phyloP scores from a whole-genome alignment of 495 filamentous ascomycete species.

The Penicillium egyptiacum region DNA sequence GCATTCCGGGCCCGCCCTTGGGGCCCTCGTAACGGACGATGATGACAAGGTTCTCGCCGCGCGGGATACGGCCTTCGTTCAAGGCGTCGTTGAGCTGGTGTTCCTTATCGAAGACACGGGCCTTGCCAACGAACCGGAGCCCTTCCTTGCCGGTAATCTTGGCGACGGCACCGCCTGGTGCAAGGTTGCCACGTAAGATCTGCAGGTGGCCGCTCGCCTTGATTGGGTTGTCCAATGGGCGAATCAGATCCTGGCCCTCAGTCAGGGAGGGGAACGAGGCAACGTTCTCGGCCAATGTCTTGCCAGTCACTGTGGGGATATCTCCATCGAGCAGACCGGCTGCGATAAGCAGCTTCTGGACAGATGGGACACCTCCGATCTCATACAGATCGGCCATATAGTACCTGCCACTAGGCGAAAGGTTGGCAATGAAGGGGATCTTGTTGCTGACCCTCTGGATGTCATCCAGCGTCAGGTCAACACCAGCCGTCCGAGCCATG shows the following conservation, averaged over 20 bases:
- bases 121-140: constrained; percentile 74
- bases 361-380: constrained; percentile 85
- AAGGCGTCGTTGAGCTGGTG: constrained; percentile 73
- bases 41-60: constrained; percentile 80
- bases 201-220: constrained; percentile 87
- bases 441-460: constrained; percentile 84
- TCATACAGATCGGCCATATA: constrained; percentile 96
- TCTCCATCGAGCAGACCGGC: constrained; percentile 77
- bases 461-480: constrained; percentile 82
- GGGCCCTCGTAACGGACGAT: constrained; percentile 96
- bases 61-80: constrained; percentile 67
- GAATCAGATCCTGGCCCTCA: constrained; percentile 82
- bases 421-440: constrained; percentile 90
- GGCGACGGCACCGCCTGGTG: constrained; percentile 88
- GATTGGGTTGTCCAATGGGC: constrained; percentile 78
- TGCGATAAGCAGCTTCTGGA: constrained; percentile 88
- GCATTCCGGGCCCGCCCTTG: constrained; percentile 95
- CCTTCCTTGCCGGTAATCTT: constrained; percentile 99
- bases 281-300: constrained; percentile 86
- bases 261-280: constrained; percentile 75
- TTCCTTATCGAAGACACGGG: constrained; percentile 91
- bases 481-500: constrained; percentile 87
- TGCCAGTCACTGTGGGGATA: constrained; percentile 89
- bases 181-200: constrained; percentile 85
- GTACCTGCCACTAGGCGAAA: constrained; percentile 84